Conservation (phyloP, 805 yeast genomes). For the Schizosaccharomyces lindneri region DNA sequence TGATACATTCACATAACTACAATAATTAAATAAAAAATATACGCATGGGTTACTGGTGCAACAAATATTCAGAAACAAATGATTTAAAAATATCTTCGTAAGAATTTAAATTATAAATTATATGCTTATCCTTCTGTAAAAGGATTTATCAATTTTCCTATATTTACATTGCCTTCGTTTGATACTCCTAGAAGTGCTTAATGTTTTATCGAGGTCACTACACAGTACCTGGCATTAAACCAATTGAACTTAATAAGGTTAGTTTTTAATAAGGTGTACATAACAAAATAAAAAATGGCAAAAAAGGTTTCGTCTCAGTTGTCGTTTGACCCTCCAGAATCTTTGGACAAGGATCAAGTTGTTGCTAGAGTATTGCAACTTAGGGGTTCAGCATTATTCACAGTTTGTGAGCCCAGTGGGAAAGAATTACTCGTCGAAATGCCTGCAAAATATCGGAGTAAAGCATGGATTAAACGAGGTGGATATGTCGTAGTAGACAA, state of each 20-base stretch:
- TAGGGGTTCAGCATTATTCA: background rate
- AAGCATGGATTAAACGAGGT: conserved; percentile 15
- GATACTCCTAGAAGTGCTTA: too few relatives aligned
- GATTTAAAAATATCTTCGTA: too few relatives aligned
- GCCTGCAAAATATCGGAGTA: conserved; percentile 15
- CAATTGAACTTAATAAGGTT: background rate
- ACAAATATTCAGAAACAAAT: too few relatives aligned
- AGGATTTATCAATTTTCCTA: too few relatives aligned
- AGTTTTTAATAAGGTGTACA: background rate
- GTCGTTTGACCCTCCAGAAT: background rate
- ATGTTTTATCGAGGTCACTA: too few relatives aligned
- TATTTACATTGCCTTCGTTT: too few relatives aligned
- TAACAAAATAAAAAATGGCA: background rate
- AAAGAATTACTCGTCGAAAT: conserved; percentile 11
- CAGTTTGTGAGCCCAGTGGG: background rate
- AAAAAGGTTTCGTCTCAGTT: background rate
- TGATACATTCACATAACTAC: background rate
- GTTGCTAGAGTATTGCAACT: background rate
- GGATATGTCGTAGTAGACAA: conserved; percentile 13
- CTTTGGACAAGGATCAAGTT: background rate
- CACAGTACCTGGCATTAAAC: too few relatives aligned
- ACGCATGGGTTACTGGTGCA: too few relatives aligned
- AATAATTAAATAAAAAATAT: background rate
- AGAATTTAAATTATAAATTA: too few relatives aligned
- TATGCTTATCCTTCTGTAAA: too few relatives aligned